Percentiles rank a stretch among this genome's conserved stretches.
Conservation (phyloP, 2,329 filamentous ascomycete species). For the Raffaelea deltoideospora region DNA sequence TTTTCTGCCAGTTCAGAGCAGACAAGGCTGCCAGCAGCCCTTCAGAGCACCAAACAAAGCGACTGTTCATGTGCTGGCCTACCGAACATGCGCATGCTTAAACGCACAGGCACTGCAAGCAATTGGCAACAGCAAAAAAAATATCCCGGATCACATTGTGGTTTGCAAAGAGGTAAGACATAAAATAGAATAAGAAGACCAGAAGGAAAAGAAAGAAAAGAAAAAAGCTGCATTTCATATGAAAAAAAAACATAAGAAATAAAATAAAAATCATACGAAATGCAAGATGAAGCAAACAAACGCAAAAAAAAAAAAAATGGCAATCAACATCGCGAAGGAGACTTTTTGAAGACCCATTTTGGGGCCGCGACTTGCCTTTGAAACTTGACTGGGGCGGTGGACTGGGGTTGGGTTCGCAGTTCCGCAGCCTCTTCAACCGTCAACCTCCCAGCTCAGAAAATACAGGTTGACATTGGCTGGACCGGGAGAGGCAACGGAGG, state of each 20-base stretch:
- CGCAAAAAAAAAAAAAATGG: not conserved
- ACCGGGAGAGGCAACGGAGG: not conserved
- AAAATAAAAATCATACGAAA: not conserved
- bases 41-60: too few species aligned
- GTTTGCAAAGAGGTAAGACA: too few species aligned
- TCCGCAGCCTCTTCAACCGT: slow-evolving; percentile 3
- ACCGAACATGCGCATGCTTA: too few species aligned
- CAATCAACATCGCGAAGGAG: too few species aligned
- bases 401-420: slow-evolving; percentile 1
- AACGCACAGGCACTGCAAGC: too few species aligned
- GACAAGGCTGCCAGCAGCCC: too few species aligned
- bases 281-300: not conserved
- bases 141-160: too few species aligned
- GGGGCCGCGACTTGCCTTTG: slow-evolving; percentile 4
- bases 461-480: slow-evolving; percentile 4
- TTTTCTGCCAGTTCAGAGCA: too few species aligned
- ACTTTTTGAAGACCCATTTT: not conserved
- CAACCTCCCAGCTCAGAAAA: slow-evolving; percentile 5
- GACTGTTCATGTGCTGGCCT: too few species aligned
- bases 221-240: not conserved
- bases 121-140: too few species aligned
- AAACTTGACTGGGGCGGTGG: not conserved
- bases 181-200: too few species aligned
- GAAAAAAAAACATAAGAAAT: not conserved
- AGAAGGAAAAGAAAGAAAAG: not conserved